Conservation (phyloP, 2,329 filamentous ascomycete genomes). For the Alternaria conjuncta region DNA sequence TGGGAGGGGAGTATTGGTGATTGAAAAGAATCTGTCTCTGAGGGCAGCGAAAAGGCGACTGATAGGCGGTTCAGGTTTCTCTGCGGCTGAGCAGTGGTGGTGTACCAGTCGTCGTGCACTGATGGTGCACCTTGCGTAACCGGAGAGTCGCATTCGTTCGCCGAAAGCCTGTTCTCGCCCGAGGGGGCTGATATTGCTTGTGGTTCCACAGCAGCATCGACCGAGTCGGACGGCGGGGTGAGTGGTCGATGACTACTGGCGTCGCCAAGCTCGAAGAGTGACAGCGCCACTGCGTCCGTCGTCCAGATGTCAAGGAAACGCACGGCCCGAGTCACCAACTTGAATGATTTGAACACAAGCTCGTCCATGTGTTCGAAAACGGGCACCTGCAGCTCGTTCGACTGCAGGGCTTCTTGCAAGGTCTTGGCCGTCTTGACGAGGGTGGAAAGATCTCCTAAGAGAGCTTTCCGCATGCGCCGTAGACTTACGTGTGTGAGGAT, state of each 20-base stretch:
- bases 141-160: conserved; percentile 48
- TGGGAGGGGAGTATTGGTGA: conserved; percentile 36
- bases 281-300: conserved; percentile 62
- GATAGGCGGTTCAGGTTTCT: conserved; percentile 41
- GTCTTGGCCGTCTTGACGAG: conserved; percentile 88
- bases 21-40: conserved; percentile 42
- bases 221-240: conserved; percentile 49
- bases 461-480: conserved; percentile 80
- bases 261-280: conserved; percentile 41
- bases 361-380: conserved; percentile 84
- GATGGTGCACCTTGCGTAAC: conserved; percentile 44
- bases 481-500: conserved; percentile 78
- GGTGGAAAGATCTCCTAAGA: conserved; percentile 87
- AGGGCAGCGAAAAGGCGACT: conserved; percentile 49
- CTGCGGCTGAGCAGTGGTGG: conserved; percentile 36
- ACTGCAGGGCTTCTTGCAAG: conserved; percentile 73
- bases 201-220: conserved; percentile 40
- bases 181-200: conserved; percentile 29
- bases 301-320: conserved; percentile 87
- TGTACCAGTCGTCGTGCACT: conserved; percentile 36
- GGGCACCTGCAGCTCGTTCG: conserved; percentile 44
- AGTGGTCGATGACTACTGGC: conserved; percentile 41
- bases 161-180: conserved; percentile 48
- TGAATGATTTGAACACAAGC: conserved; percentile 92
- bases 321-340: conserved; percentile 89